A percentile compares a stretch with the other conserved stretches of the same genome.
phyloP scores from a whole-genome alignment of 2,329 filamentous ascomycete species.

The Colletotrichum aenigma region DNA sequence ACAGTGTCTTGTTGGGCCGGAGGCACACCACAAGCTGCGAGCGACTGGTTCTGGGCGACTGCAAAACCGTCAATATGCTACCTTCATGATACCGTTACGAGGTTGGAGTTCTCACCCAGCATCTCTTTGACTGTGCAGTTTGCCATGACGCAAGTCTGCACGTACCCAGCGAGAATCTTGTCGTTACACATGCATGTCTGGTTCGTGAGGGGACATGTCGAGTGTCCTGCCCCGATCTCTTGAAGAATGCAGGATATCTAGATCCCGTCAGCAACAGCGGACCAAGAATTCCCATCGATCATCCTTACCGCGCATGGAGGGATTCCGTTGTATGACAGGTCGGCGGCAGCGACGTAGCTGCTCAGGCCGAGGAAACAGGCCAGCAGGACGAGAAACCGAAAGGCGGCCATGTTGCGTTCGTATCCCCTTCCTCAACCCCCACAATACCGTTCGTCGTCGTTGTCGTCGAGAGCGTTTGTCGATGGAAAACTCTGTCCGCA shows the following conservation, averaged over 20 bases:
- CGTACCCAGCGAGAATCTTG: neutral
- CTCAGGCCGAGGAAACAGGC: neutral
- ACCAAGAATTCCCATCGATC: neutral
- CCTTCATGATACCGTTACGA: neutral
- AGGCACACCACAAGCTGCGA: constrained; percentile 1
- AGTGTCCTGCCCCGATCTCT: neutral
- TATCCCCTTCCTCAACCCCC: neutral
- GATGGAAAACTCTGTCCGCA: neutral
- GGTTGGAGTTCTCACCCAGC: neutral
- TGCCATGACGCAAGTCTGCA: constrained; percentile 1
- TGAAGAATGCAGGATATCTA: constrained; percentile 4
- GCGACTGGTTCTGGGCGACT: constrained; percentile 1
- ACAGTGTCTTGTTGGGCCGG: neutral
- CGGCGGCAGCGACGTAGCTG: neutral
- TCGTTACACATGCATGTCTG: constrained; percentile 16
- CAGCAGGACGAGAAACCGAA: neutral
- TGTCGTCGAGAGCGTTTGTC: neutral
- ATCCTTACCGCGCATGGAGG: constrained; percentile 5
- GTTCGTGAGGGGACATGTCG: neutral
- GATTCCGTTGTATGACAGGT: neutral
- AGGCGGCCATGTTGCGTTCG: neutral
- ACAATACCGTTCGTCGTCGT: neutral
- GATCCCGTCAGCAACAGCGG: neutral
- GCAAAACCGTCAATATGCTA: neutral
- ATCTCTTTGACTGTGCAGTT: constrained; percentile 11